phyloP scores from a whole-genome alignment of 1,284 basidiomycete species.

The Amylostereum chailletii region DNA sequence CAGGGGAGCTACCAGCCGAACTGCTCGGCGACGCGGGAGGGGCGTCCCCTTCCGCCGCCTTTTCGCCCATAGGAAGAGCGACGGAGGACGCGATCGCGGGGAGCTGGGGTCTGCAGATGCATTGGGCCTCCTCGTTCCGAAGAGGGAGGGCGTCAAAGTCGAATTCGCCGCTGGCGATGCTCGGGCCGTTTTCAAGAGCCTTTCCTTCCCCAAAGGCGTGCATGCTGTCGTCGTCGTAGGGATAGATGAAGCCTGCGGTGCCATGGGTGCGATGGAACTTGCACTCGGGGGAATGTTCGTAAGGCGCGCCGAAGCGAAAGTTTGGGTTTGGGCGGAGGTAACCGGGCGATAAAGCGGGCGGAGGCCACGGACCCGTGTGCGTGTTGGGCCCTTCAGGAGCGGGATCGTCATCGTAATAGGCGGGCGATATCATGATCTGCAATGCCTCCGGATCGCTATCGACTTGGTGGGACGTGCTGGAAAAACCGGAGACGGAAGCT shows the following conservation, averaged over 20 bases:
- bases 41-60: not conserved
- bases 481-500: not conserved
- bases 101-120: slow-evolving; percentile 10
- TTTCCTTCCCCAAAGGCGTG: slow-evolving; percentile 1
- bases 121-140: slow-evolving; percentile 9
- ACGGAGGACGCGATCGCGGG: slow-evolving; percentile 12
- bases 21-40: not conserved
- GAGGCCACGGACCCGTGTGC: slow-evolving; percentile 10
- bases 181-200: too few relatives aligned
- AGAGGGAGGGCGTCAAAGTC: slow-evolving; percentile 49
- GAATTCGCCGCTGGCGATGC: slow-evolving; percentile 33
- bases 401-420: slow-evolving; percentile 51
- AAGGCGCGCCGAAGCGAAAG: slow-evolving; percentile 8
- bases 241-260: slow-evolving; percentile 51
- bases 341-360: slow-evolving; percentile 6
- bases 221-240: slow-evolving; percentile 34
- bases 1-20: slow-evolving; percentile 11
- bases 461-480: not conserved
- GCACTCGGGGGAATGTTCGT: slow-evolving; percentile 13
- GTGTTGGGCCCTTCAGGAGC: slow-evolving; percentile 46
- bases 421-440: slow-evolving; percentile 50
- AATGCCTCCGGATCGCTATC: slow-evolving; percentile 7
- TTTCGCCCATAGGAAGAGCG: slow-evolving; percentile 10
- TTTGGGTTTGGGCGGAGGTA: slow-evolving; percentile 5
- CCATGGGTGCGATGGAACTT: slow-evolving; percentile 19